Evolutionary conservation across 164 flowering plant genomes (phyloP).

Genomic region (Brasenia schreberi): DNA sequence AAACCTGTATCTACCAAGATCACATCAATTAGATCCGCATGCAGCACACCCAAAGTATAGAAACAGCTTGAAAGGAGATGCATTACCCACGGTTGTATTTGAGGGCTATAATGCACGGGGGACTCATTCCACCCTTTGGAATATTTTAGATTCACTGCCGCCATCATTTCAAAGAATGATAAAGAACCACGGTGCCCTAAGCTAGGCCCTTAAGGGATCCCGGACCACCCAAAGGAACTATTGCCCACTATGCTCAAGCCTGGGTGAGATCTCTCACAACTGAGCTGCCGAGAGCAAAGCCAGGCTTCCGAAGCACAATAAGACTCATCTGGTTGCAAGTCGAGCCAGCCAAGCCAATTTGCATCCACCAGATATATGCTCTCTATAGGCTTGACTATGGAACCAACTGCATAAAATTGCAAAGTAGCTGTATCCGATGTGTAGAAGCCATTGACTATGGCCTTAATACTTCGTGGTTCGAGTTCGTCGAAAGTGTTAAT

Average conservation of each 20-base stretch:
- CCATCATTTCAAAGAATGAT: no score
- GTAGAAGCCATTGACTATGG: conserved; percentile 1
- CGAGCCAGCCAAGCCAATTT: conserved; percentile 27
- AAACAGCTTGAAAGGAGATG: no score
- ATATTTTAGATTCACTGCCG: no score
- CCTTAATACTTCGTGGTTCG: conserved; percentile 10
- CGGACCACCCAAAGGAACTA: background rate
- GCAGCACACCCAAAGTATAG: no score
- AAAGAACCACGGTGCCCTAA: no score
- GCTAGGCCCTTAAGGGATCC: no score
- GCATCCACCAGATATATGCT: background rate
- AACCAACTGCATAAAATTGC: conserved; percentile 6
- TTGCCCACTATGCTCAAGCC: background rate
- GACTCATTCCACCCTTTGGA: no score
- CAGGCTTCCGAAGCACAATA: background rate
- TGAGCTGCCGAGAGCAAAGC: background rate
- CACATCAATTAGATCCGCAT: no score
- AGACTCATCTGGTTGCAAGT: conserved; percentile 22
- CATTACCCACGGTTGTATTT: no score
- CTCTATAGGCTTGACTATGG: conserved; percentile 13
- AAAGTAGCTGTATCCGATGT: conserved; percentile 1
- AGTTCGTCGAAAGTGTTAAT: conserved; percentile 19
- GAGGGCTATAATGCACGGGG: no score
- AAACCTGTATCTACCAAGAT: no score
- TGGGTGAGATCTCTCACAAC: background rate